Percentiles rank a stretch among this genome's conserved stretches.
phyloP scores from a whole-genome alignment of 2,329 filamentous ascomycete genomes.

The Epichloe bromicola region DNA sequence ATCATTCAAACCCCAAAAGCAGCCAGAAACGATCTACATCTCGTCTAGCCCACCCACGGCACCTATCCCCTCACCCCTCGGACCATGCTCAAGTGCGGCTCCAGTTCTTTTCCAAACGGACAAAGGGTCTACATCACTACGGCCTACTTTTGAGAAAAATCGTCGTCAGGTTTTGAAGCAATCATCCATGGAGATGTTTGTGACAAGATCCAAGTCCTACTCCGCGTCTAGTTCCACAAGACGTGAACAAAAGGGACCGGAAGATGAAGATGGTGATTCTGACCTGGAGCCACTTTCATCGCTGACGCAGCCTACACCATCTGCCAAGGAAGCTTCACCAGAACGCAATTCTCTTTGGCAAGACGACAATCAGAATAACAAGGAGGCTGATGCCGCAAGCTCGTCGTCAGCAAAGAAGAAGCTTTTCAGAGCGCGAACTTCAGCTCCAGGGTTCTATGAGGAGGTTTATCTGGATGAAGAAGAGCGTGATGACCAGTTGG shows the following conservation, averaged over 20 bases:
- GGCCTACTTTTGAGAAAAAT: conserved; percentile 11
- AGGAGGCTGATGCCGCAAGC: background rate
- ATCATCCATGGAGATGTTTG: conserved; percentile 20
- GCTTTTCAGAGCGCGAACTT: conserved; percentile 24
- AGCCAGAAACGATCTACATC: conserved; percentile 29
- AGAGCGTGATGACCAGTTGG: conserved; percentile 14
- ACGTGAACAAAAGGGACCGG: background rate
- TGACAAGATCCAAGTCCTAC: conserved; percentile 1
- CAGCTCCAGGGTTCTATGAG: conserved; percentile 26
- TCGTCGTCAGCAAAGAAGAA: conserved; percentile 21
- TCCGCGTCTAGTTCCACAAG: background rate
- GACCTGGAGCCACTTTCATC: conserved; percentile 5
- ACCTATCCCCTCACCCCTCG: conserved; percentile 11
- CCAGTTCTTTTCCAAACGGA: conserved; percentile 6
- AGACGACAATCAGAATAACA: background rate
- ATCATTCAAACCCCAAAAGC: conserved; percentile 12
- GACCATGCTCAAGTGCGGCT: conserved; percentile 5
- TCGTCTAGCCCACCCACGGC: conserved; percentile 28
- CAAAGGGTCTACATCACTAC: conserved; percentile 14
- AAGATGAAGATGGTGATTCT: conserved; percentile 5
- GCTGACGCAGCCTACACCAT: background rate
- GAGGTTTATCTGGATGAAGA: conserved; percentile 16
- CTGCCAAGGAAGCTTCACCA: background rate
- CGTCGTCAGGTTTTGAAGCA: conserved; percentile 18
- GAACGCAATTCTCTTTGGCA: background rate